Evolutionary conservation across 2,329 filamentous ascomycete genomes (phyloP), one percentile per base, ranked within the genome.

Genomic region (Chrysoporthe cubensis): DNA sequence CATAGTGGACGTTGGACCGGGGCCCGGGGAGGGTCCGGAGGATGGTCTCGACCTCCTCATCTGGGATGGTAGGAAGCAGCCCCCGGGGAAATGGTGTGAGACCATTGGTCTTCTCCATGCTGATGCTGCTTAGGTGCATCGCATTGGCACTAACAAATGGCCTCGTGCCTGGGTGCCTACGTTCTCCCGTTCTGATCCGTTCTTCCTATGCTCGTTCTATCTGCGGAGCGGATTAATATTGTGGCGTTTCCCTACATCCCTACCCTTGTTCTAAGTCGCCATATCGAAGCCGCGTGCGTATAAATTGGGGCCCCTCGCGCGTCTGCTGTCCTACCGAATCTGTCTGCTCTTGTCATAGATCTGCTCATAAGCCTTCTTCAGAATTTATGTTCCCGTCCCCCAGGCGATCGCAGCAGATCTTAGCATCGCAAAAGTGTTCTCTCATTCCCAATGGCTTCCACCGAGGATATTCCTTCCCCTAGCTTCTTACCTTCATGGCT

Each of bases 51-150:
- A 34, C 59, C 26, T 54, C 21, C 50, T 54, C 50, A 21, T 34
- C 48, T 21, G 14, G 26, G 26, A 21, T 26, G 26, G 50, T 16
- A 21, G 32, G 21, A 8, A 32, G 14, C 34, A 40, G 54, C 40
- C 9, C 56, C 46, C 56, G 54, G 32, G 34, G 32, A 21, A 66
- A 61, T 2, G 43, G 60, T 66, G 60, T 66, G 59, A 66, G 64
- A 66, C 67, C 34, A 66, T 69, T 64, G 67, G 67, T 26, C 42
- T 46, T 11, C 34, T 42, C 42, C 60, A 37, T 62, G 67, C 59
- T 14, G 54, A 56, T 11, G 42, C 21, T 61, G 50, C n/a, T 16
- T 50, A 2, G 21, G 50, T 32, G 50, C 26, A 6, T 14, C 50
- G 48, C 48, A 52, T 52, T 52, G 14, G n/a, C 8, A 21, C 11